Evolutionary conservation across 2,329 filamentous ascomycete species (phyloP), one percentile per base, ranked within the genome.

Genomic region (Talaromyces pinophilus): DNA sequence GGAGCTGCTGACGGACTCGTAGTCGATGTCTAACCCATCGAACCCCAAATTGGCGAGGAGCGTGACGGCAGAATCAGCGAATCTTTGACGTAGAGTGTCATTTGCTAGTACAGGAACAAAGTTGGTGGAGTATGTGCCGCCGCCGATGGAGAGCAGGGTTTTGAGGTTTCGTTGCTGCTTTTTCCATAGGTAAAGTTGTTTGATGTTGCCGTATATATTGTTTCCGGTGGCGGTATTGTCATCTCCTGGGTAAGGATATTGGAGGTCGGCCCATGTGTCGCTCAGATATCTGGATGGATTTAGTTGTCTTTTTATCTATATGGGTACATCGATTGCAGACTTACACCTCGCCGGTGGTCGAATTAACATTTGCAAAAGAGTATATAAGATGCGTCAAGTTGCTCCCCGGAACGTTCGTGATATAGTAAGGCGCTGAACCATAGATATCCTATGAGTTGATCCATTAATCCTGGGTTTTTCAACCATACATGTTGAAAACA

Each of bases 1-100:
- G 19, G 54, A 15, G 6, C 19, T 44, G 5, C 25, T 65, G 17
- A 61, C 59, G 38, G 30, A 52, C 46, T 81, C 79, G 75, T 78
- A 81, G 68, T 81, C 79, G 68, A 81, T 73, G 69, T 81, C 79
- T 40, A 79, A 19, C 5, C 79, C 79, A 70, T 81, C 79, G 70
- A 97, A 90, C 4, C 93, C 93, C 17, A 92, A 81, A 71, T 93
- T 86, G 74, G 90, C 90, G 74, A 97, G 82, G 25, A 97, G 81
- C 19, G 88, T 83, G 0, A 96, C 89, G 30, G 90, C 88, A 22
- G 86, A 87, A 54, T 83, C 81, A 1, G 90, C 91, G 73, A 95
- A 94, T 4, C 68, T 84, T 69, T 81, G 78, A 6, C 91, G 84
- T 3, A 88, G 86, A 2, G 80, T 78, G 0, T 83, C 80, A 0